These are phyloP conservation scores for Diaporthe velutina DNA, from an alignment of 2,329 filamentous ascomycete species.

Conservation along the genomic window DNA sequence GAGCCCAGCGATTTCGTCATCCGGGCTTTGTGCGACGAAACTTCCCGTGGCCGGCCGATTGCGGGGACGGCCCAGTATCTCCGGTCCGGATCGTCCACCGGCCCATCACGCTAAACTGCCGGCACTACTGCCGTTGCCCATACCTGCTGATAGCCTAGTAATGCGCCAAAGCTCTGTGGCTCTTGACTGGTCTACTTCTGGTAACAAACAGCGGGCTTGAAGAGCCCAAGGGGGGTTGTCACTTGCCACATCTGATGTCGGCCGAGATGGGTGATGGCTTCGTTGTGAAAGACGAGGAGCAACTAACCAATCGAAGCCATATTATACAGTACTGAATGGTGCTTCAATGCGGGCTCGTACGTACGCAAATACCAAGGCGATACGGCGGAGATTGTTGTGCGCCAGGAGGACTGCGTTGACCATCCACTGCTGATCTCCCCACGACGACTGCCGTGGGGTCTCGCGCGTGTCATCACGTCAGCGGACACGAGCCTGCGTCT, in stretches of 20 bases:
- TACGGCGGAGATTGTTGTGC: background rate
- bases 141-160: background rate
- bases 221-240: background rate
- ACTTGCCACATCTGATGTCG: background rate
- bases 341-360: background rate
- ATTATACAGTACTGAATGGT: background rate
- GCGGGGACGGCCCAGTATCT: background rate
- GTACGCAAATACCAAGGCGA: background rate
- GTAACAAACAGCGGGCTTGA: background rate
- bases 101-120: constrained; percentile 12
- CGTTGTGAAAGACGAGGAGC: background rate
- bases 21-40: background rate
- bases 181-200: too few relatives aligned
- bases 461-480: constrained; percentile 6
- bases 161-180: background rate
- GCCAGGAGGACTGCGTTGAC: background rate
- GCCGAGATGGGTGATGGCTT: background rate
- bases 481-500: background rate
- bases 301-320: background rate
- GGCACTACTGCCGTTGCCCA: background rate
- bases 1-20: background rate
- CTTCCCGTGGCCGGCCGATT: constrained; percentile 20
- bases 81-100: constrained; percentile 4
- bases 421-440: background rate
- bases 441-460: background rate